phyloP scores from a whole-genome alignment of 2,329 filamentous ascomycete species.

The Neoarthrinium moseri region DNA sequence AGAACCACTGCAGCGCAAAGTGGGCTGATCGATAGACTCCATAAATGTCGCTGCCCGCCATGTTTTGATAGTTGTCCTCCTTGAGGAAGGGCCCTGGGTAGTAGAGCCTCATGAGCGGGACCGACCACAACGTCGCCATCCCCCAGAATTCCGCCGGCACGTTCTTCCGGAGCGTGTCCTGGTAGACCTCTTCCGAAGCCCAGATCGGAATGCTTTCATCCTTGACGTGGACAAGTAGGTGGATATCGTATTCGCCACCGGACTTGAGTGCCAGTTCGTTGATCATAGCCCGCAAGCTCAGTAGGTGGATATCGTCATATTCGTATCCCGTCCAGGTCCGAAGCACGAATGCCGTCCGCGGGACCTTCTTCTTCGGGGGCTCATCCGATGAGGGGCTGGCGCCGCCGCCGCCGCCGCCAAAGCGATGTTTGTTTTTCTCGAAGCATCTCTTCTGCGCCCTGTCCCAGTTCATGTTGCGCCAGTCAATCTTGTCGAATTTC shows the following conservation, averaged over 20 bases:
- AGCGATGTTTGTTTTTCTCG: constrained; percentile 52
- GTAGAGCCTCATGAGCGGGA: constrained; percentile 63
- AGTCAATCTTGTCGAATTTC: constrained; percentile 33
- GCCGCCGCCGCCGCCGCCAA: constrained; percentile 22
- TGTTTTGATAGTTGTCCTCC: constrained; percentile 42
- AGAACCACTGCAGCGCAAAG: constrained; percentile 44
- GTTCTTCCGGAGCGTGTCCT: constrained; percentile 56
- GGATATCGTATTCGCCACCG: constrained; percentile 65
- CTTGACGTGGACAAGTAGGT: constrained; percentile 43
- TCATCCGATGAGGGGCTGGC: constrained; percentile 6
- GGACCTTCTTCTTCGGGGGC: constrained; percentile 17
- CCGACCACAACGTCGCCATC: constrained; percentile 68
- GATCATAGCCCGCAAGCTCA: constrained; percentile 65
- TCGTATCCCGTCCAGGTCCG: constrained; percentile 65
- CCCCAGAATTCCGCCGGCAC: constrained; percentile 64
- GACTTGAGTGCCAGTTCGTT: constrained; percentile 63
- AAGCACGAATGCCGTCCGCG: constrained; percentile 61
- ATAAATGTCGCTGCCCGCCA: constrained; percentile 43
- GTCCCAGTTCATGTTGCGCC: constrained; percentile 32
- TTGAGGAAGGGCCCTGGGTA: constrained; percentile 60
- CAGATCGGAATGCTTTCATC: constrained; percentile 39
- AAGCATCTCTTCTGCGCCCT: constrained; percentile 33
- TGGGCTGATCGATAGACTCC: constrained; percentile 50
- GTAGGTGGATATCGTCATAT: constrained; percentile 63
- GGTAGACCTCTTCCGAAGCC: constrained; percentile 28